These are phyloP conservation scores for Melanomma pulvis-pyrius DNA, from an alignment of 495 filamentous ascomycete species.

Conservation along the genomic window DNA sequence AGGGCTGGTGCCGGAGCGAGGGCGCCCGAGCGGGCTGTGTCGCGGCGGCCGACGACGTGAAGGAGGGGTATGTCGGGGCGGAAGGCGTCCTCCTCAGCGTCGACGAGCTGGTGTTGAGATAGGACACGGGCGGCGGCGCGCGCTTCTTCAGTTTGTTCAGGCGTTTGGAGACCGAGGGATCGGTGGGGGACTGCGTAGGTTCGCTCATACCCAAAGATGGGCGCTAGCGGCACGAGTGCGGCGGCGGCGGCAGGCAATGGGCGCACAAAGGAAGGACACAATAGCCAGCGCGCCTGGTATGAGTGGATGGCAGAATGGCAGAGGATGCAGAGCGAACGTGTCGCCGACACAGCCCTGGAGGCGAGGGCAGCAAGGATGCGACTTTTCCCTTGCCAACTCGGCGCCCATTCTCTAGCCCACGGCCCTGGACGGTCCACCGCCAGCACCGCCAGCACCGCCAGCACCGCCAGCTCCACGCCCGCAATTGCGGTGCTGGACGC, in stretches of 20 bases:
- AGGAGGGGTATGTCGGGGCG: constrained; percentile 34
- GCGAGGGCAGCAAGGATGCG: too few species aligned
- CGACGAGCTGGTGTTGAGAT: constrained; percentile 6
- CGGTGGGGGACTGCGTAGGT: neutral
- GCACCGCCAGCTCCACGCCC: too few species aligned
- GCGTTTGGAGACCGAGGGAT: too few species aligned
- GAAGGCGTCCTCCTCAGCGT: constrained; percentile 26
- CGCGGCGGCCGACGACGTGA: constrained; percentile 13
- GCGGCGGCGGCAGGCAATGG: neutral
- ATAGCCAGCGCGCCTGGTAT: too few species aligned
- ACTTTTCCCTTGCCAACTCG: too few species aligned
- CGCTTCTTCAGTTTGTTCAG: constrained; percentile 1
- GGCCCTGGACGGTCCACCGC: too few species aligned
- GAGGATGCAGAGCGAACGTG: too few species aligned
- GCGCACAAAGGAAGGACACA: neutral
- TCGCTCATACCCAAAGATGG: neutral
- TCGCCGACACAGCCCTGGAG: too few species aligned
- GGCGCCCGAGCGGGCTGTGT: constrained; percentile 3
- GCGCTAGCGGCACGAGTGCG: neutral
- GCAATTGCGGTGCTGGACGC: too few species aligned
- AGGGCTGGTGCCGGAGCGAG: neutral
- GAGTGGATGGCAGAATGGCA: too few species aligned
- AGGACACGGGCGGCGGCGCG: constrained; percentile 9
- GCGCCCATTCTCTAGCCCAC: too few species aligned
- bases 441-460: too few species aligned